Base-by-base conservation (phyloP, 148 eudicot species). In the Rhododendron ferrugineum region DNA sequence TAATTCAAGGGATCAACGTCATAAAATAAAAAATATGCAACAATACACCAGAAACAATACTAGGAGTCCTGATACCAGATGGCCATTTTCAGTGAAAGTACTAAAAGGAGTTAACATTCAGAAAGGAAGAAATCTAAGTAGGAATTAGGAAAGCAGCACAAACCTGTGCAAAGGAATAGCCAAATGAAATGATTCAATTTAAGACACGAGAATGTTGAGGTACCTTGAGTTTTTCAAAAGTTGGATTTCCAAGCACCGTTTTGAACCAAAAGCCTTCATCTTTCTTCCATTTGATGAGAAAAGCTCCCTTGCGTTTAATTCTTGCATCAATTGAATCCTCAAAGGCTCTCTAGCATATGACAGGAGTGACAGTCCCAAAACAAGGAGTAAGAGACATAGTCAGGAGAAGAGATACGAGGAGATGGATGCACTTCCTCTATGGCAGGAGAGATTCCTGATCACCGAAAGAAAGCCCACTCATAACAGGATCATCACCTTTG, bases 171-270 rank as follows among this genome's bases (percentile, higher is more conserved):
- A 70, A 46, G 28, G 85, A 44, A 46, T 46, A 72, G 20, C 85
- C 62, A 72, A 83, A 70, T 28, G 42, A 68, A 83, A 72, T 32
- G 32, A 83, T 32, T 58, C 36, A 72, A 83, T 14, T 0, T 1
- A 70, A 70, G 18, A 30, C 36, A 23, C 36, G 11, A 72, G 85
- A 70, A 22, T 49, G 32, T 47, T 18, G 28, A 72, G 46, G 79
- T 83, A 72, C 85, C 85, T 83, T 83, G 32, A 49, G 47, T 5
- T 47, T 46, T 37, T 52, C 44, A 83, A 46, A 83, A 8, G 36
- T 44, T 37, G 68, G 20, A 68, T 20, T 66, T 83, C 60, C 58
- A 46, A 47, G 84, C 78, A 72, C 37, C 78, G 28, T 18, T 5
- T 47, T 15, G 30, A 50, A 15, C 60, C 60, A 47, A 70, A 83